Percentiles rank a stretch among this genome's conserved stretches.
Evolutionary conservation across 73 alveolate species (phyloP).

Genomic region (Stentor coeruleus): DNA sequence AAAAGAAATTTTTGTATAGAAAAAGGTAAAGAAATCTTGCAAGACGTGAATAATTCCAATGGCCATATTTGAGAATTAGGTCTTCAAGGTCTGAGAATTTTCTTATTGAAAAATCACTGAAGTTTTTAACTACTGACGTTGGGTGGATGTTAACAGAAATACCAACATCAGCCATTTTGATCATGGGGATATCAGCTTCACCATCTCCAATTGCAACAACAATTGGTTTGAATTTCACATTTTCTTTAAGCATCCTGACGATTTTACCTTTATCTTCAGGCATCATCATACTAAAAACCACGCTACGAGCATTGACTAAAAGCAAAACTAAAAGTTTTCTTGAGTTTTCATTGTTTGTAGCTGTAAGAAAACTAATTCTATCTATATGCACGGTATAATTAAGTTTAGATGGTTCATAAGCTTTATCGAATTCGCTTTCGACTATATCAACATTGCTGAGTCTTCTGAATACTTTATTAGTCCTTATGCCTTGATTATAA

Average conservation of each 20-base stretch:
- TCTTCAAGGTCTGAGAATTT: constrained; percentile 73
- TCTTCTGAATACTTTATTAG: background rate
- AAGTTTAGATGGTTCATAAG: background rate
- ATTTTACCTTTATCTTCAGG: constrained; percentile 77
- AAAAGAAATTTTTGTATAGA: constrained; percentile 73
- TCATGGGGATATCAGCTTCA: constrained; percentile 63
- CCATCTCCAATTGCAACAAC: constrained; percentile 84
- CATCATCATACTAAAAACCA: background rate
- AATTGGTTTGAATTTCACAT: constrained; percentile 28
- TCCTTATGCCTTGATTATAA: too few species aligned
- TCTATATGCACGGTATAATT: background rate
- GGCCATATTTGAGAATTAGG: constrained; percentile 91
- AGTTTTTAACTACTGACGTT: constrained; percentile 66
- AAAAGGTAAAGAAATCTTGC: constrained; percentile 59
- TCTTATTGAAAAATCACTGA: constrained; percentile 75
- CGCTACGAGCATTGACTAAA: background rate
- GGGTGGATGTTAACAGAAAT: constrained; percentile 32
- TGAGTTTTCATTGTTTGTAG: background rate
- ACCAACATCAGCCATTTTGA: constrained; percentile 30
- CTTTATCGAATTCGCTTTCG: background rate
- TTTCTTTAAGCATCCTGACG: constrained; percentile 62
- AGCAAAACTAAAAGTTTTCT: constrained; percentile 3
- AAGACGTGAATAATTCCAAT: constrained; percentile 77
- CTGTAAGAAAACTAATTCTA: constrained; percentile 8
- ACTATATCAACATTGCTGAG: background rate